Conservation (phyloP, 768 basidiomycete species). For the Tricholoma terreum region DNA sequence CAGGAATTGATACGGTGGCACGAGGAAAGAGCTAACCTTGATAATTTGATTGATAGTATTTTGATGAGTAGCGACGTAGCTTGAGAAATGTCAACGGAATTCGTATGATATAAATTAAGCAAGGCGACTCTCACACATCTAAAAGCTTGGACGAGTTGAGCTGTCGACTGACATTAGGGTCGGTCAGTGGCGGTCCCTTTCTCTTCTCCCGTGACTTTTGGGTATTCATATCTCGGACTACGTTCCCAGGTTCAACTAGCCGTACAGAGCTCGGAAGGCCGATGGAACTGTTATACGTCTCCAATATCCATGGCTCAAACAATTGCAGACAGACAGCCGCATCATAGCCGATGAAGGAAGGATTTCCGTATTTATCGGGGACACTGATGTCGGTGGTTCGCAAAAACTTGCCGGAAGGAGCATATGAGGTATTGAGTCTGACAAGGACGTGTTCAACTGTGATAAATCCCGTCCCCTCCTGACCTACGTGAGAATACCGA, state of each 20-base stretch:
- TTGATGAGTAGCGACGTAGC: constrained; percentile 30
- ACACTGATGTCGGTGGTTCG: constrained; percentile 13
- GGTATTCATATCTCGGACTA: constrained; percentile 19
- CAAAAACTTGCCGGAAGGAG: constrained; percentile 30
- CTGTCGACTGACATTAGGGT: constrained; percentile 17
- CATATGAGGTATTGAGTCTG: constrained; percentile 33
- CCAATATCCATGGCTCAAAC: constrained; percentile 41
- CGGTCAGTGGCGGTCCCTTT: constrained; percentile 15
- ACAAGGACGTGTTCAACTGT: constrained; percentile 34
- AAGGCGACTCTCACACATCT: constrained; percentile 18
- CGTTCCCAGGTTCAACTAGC: constrained; percentile 30
- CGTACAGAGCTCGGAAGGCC: constrained; percentile 27
- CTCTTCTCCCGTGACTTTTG: constrained; percentile 18
- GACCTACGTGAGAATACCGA: constrained; percentile 12
- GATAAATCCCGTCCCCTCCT: constrained; percentile 31
- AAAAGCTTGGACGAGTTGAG: constrained; percentile 28
- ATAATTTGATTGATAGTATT: constrained; percentile 38
- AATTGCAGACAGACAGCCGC: constrained; percentile 37
- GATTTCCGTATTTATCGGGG: constrained; percentile 23
- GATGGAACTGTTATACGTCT: constrained; percentile 33
- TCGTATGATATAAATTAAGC: background rate
- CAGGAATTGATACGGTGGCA: background rate
- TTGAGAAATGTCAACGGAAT: background rate
- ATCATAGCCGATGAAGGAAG: constrained; percentile 37
- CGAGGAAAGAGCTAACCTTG: constrained; percentile 21